Percentiles rank a stretch among this genome's conserved stretches.
Conservation (phyloP, 2,329 filamentous ascomycete genomes). For the Hypoxylon sp. region DNA sequence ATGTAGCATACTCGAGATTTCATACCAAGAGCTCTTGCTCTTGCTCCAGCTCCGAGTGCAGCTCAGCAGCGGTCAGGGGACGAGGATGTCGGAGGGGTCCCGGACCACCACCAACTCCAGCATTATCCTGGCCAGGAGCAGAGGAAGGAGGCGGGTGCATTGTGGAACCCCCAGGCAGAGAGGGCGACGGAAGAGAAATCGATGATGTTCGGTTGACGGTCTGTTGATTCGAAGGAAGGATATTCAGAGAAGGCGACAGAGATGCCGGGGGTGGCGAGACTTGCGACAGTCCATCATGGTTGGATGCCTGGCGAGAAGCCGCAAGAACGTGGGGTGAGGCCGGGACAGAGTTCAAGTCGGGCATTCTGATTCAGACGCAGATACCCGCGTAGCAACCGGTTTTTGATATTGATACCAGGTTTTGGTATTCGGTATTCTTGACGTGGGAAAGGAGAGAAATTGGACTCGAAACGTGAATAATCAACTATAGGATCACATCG, state of each 20-base stretch:
- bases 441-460: background rate
- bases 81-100: conserved; percentile 87
- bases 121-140: conserved; percentile 51
- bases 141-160: conserved; percentile 45
- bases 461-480: background rate
- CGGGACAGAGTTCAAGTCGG: conserved; percentile 67
- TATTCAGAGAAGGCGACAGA: conserved; percentile 61
- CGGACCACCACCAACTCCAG: conserved; percentile 66
- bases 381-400: conserved; percentile 10
- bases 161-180: conserved; percentile 41
- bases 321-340: conserved; percentile 61
- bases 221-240: conserved; percentile 65
- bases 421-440: background rate
- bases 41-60: conserved; percentile 91
- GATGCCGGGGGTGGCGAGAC: conserved; percentile 47
- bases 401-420: conserved; percentile 5
- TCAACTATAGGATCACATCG: background rate
- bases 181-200: conserved; percentile 50
- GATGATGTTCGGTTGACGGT: conserved; percentile 58
- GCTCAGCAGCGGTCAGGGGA: conserved; percentile 86
- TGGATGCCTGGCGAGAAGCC: conserved; percentile 57
- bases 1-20: background rate
- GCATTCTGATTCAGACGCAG: conserved; percentile 39
- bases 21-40: conserved; percentile 93
- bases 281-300: conserved; percentile 52